Base-by-base conservation (phyloP, 768 basidiomycete species). In the Podaxis rugospora region DNA sequence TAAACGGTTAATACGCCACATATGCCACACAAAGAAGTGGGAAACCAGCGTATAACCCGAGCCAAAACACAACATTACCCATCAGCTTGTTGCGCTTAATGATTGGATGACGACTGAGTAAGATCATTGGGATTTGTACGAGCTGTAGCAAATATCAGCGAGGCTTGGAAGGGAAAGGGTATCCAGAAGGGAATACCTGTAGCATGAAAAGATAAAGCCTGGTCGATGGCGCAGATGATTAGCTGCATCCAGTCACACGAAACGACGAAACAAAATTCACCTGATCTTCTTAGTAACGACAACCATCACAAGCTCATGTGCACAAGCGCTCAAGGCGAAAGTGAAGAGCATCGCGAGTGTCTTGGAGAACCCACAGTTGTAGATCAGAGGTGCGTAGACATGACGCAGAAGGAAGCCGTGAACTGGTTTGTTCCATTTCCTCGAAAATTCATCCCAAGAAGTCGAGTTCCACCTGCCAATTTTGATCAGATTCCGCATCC, bases 381-480 rank as follows among this genome's bases (percentile, higher is more conserved):
- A 90, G 59, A 96, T 92, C 5, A 92, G 86, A 9, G 94, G 90
- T 2, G 94, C 89, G 67, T 99, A 99, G 35, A 99, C 95, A 70
- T 99, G 97, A 10, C 93, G 87, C 16, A 98, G 82, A 40, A 99
- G 84, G 82, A 93, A 93, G n/a, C 82, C 81, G 66, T 98, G 89
- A 35, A 98, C 96, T 10, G 96, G 96, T 65, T 92, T 94, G 76
- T 98, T 98, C 96, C 97, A 98, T 76, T 96, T 95, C 47, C 97
- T 87, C 3, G 95, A 92, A 72, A 96, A 98, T 72, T 98, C 93
- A 66, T 98, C 96, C 92, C 91, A 95, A 1, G 93, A 92, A 0
- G 90, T 93, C 5, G 93, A 93, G 74, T 98, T 98, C 96, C 96
- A 98, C 91, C 85, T 77, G 64, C 4, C 37, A 27, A 25, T 35